A percentile compares a stretch with the other conserved stretches of the same genome.
Conservation (phyloP, 768 basidiomycete genomes). For the Trametes cingulata region DNA sequence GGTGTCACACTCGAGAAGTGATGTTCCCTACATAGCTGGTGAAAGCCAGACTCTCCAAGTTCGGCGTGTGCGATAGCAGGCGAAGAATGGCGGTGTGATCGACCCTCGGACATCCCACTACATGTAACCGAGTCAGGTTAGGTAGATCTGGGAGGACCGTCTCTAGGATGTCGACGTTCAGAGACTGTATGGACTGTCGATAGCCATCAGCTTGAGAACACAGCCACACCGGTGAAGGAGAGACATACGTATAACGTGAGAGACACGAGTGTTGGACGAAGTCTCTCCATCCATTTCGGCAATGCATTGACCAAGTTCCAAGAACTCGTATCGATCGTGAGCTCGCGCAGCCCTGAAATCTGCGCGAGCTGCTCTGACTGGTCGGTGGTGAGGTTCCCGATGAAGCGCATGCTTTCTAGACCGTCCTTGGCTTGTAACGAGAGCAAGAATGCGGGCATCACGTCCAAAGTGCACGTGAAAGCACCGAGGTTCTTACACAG, state of each 20-base stretch:
- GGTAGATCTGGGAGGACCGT: conserved; percentile 51
- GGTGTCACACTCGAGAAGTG: background rate
- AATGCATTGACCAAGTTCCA: conserved; percentile 62
- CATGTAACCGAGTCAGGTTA: conserved; percentile 55
- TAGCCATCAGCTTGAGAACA: too few species aligned
- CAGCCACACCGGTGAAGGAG: too few species aligned
- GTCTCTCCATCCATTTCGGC: conserved; percentile 52
- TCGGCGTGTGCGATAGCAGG: conserved; percentile 48
- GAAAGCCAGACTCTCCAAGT: conserved; percentile 61
- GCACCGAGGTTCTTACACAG: conserved; percentile 53
- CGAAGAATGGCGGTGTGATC: conserved; percentile 53
- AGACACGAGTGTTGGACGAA: conserved; percentile 48
- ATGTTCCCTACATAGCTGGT: conserved; percentile 54
- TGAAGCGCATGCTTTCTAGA: conserved; percentile 50
- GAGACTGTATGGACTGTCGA: conserved; percentile 53
- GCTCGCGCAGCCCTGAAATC: conserved; percentile 41
- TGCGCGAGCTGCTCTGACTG: conserved; percentile 48
- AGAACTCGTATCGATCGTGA: conserved; percentile 61
- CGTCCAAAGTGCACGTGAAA: conserved; percentile 55
- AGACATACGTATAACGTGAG: conserved; percentile 62
- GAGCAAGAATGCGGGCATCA: conserved; percentile 52
- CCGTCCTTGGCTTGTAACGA: conserved; percentile 45
- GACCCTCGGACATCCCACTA: conserved; percentile 59
- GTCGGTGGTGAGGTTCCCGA: conserved; percentile 51
- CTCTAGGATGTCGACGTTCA: conserved; percentile 55